Conservation (phyloP, 805 yeast species). For the Yamadazyma laniorum region DNA sequence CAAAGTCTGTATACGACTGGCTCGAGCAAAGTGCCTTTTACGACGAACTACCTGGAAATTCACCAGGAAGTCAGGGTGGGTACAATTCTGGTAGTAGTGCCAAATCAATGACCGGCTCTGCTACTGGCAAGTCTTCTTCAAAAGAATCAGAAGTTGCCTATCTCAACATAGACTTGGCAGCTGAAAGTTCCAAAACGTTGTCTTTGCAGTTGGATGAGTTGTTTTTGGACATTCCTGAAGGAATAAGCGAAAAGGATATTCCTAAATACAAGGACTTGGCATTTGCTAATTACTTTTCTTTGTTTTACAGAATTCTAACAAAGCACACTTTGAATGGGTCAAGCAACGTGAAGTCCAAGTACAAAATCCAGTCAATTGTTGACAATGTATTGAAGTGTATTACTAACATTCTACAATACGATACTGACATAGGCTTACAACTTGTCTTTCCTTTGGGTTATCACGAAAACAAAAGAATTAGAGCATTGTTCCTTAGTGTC, state of each 20-base stretch:
- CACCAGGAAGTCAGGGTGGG: neutral
- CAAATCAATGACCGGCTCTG: conserved; percentile 1
- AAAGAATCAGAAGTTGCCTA: conserved; percentile 13
- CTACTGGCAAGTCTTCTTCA: neutral
- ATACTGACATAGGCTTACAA: conserved; percentile 73
- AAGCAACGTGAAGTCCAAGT: conserved; percentile 32
- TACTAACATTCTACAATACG: conserved; percentile 67
- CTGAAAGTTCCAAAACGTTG: conserved; percentile 60
- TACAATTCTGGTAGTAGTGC: neutral
- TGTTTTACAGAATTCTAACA: conserved; percentile 54
- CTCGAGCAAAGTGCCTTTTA: conserved; percentile 49
- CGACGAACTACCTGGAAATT: conserved; percentile 18
- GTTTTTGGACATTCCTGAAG: conserved; percentile 59
- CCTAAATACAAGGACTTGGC: conserved; percentile 55
- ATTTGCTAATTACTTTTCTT: conserved; percentile 67
- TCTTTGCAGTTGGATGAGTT: conserved; percentile 54
- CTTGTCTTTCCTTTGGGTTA: conserved; percentile 78
- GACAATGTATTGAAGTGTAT: conserved; percentile 65
- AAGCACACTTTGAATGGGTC: conserved; percentile 30
- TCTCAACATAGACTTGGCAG: conserved; percentile 53
- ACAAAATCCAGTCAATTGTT: conserved; percentile 55
- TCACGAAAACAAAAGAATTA: conserved; percentile 60
- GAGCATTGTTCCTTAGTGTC: conserved; percentile 74
- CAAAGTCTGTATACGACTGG: conserved; percentile 51
- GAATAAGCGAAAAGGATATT: conserved; percentile 51